Conservation (phyloP, 192 early-diverging fungal genomes). For the Mycoemilia scoparia region DNA sequence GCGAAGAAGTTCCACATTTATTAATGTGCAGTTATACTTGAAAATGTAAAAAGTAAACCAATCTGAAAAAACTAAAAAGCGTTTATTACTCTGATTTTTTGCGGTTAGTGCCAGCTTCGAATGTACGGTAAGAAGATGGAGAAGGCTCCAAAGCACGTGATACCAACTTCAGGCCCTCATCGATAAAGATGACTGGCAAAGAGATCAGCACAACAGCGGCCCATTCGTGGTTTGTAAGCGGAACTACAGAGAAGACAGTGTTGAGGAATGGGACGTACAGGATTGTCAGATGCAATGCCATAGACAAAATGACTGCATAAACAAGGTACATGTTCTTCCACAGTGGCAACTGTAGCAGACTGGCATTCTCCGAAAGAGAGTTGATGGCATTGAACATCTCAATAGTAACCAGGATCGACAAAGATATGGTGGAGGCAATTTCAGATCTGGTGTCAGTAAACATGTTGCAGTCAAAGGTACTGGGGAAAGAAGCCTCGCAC, state of each 20-base stretch:
- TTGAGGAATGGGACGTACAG: constrained; percentile 95
- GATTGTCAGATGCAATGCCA: constrained; percentile 89
- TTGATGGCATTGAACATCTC: constrained; percentile 99
- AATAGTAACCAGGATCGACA: constrained; percentile 89
- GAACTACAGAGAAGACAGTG: constrained; percentile 75
- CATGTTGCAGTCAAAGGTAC: constrained; percentile 75
- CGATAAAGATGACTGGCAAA: constrained; percentile 74
- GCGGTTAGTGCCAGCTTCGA: no score
- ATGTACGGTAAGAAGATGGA: no score
- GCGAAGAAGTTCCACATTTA: no score
- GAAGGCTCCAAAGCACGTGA: constrained; percentile 38
- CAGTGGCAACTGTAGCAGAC: constrained; percentile 74
- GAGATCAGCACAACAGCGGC: constrained; percentile 76
- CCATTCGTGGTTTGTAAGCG: constrained; percentile 80
- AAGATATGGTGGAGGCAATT: constrained; percentile 85
- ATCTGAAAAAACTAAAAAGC: no score
- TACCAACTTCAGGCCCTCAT: constrained; percentile 77
- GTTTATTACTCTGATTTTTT: no score
- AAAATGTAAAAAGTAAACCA: no score
- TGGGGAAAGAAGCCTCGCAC: constrained; percentile 69
- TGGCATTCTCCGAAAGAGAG: constrained; percentile 88
- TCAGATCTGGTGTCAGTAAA: constrained; percentile 60
- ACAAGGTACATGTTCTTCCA: constrained; percentile 84
- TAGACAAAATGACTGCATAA: constrained; percentile 64
- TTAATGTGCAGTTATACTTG: no score